Evolutionary conservation across 164 flowering plant genomes (phyloP).

Genomic region (Dillenia turbinata): DNA sequence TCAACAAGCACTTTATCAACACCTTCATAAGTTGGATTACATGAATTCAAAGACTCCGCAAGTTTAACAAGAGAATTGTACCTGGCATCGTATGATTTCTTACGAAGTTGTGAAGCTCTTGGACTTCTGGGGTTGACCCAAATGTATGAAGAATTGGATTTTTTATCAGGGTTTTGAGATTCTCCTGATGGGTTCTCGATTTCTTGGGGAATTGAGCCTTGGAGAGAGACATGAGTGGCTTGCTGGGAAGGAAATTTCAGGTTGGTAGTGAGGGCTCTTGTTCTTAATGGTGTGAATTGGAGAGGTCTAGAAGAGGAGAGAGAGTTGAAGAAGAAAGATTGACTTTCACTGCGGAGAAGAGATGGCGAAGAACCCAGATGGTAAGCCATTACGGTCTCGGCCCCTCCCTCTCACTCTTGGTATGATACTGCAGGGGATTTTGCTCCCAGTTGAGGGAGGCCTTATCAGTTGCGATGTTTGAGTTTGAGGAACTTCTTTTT

Average conservation of each 20-base stretch:
- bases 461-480: too few relatives aligned
- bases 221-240: constrained; percentile 26
- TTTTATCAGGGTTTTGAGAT: constrained; percentile 24
- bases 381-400: constrained; percentile 35
- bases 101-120: constrained; percentile 47
- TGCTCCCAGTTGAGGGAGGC: too few relatives aligned
- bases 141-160: constrained; percentile 24
- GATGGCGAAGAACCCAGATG: constrained; percentile 38
- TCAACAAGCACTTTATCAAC: constrained; percentile 30
- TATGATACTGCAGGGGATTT: too few relatives aligned
- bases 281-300: constrained; percentile 11
- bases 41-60: constrained; percentile 50
- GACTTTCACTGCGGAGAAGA: constrained; percentile 22
- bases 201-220: constrained; percentile 26
- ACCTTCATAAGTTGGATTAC: constrained; percentile 38
- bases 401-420: not conserved
- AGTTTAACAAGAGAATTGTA: constrained; percentile 45
- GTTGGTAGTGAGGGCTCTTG: constrained; percentile 15
- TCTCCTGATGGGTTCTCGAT: constrained; percentile 14
- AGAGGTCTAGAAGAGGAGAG: constrained; percentile 21
- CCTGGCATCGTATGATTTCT: constrained; percentile 56
- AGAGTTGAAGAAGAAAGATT: constrained; percentile 26
- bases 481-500: too few relatives aligned
- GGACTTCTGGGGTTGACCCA: constrained; percentile 93
- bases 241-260: constrained; percentile 5